These are phyloP conservation scores for Colletotrichum melonis DNA, from an alignment of 2,329 filamentous ascomycete species.

Conservation along the genomic window DNA sequence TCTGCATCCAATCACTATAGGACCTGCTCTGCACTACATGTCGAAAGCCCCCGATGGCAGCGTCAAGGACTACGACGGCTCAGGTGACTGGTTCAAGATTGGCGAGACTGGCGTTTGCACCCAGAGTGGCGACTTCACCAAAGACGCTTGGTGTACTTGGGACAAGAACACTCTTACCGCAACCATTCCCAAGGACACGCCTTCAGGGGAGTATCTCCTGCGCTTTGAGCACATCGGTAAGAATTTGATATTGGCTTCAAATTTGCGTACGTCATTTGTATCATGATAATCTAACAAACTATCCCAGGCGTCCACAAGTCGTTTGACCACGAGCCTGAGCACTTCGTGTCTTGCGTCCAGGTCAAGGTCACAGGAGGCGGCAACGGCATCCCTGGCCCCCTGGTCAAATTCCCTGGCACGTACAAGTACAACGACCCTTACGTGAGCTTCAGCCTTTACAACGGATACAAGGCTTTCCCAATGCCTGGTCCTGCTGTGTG, in stretches of 20 bases:
- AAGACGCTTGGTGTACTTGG: constrained; percentile 39
- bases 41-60: constrained; percentile 41
- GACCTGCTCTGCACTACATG: constrained; percentile 41
- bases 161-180: constrained; percentile 42
- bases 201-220: constrained; percentile 50
- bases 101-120: constrained; percentile 40
- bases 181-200: constrained; percentile 46
- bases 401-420: constrained; percentile 44
- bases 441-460: constrained; percentile 39
- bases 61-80: constrained; percentile 43
- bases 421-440: constrained; percentile 42
- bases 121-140: constrained; percentile 37
- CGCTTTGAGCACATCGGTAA: constrained; percentile 48
- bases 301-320: constrained; percentile 36
- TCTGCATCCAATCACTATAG: background rate
- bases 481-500: constrained; percentile 25
- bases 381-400: constrained; percentile 37
- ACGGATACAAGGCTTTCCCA: constrained; percentile 34
- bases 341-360: constrained; percentile 37
- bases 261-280: background rate
- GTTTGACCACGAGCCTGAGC: constrained; percentile 40
- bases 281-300: background rate
- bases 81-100: constrained; percentile 43
- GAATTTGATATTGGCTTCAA: background rate
- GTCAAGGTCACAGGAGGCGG: constrained; percentile 38